Evolutionary conservation across 257 asterid species (phyloP).

Genomic region (Cordia subcordata): DNA sequence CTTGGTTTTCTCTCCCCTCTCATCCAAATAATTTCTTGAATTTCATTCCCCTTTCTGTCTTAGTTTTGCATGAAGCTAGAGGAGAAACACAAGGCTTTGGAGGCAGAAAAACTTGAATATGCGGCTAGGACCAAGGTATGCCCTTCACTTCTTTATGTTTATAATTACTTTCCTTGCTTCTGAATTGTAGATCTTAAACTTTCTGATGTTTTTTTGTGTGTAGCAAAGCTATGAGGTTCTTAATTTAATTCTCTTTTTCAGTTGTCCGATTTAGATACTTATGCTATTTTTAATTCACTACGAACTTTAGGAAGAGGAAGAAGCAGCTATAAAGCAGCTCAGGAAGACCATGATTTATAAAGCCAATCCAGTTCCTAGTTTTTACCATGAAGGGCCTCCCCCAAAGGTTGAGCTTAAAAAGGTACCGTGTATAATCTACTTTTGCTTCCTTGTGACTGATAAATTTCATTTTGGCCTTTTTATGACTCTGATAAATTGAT

Average conservation of each 20-base stretch:
- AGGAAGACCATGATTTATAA: slow-evolving; percentile 71
- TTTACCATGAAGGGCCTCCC: slow-evolving; percentile 86
- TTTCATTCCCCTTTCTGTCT: slow-evolving; percentile 1
- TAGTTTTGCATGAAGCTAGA: slow-evolving; percentile 75
- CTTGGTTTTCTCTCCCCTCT: not conserved
- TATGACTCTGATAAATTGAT: no score
- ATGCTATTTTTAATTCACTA: slow-evolving; percentile 6
- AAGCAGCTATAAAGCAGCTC: slow-evolving; percentile 65
- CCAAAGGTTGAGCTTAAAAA: slow-evolving; percentile 77
- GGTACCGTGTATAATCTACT: slow-evolving; percentile 33
- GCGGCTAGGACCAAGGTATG: slow-evolving; percentile 69
- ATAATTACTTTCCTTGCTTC: not conserved
- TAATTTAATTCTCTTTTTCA: not conserved
- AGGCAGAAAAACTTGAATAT: slow-evolving; percentile 67
- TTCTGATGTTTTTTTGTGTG: not conserved
- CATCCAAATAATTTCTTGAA: not conserved
- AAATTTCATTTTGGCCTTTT: no score
- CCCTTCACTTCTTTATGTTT: slow-evolving; percentile 1
- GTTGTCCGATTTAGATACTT: not conserved
- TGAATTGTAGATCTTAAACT: not conserved
- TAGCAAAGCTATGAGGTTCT: no score
- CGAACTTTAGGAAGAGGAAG: slow-evolving; percentile 74
- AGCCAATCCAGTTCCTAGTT: slow-evolving; percentile 93
- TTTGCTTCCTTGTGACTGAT: no score
- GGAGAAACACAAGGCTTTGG: slow-evolving; percentile 82